Conservation (phyloP, 1,139 yeast genomes). For the Yamadazyma jaroonii region DNA sequence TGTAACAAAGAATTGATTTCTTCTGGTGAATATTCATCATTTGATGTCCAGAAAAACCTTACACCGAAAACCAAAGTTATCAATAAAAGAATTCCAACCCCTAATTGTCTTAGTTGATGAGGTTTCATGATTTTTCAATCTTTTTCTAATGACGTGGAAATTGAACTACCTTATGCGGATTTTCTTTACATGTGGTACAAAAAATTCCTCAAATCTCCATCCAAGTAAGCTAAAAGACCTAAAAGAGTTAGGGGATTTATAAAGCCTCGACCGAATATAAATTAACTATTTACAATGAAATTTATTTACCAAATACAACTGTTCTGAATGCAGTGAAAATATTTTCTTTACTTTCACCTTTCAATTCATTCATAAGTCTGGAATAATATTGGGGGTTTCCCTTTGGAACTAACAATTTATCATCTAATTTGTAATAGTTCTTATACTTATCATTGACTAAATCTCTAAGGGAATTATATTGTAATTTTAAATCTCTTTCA, state of each 20-base stretch:
- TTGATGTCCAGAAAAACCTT: constrained; percentile 1
- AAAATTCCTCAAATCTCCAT: too few relatives aligned
- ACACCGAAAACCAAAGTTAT: constrained; percentile 12
- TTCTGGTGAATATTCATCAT: constrained; percentile 37
- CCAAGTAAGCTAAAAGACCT: too few relatives aligned
- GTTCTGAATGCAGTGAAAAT: constrained; percentile 64
- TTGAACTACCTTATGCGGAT: too few relatives aligned
- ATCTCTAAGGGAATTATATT: constrained; percentile 56
- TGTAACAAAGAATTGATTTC: constrained; percentile 42
- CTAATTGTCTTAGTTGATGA: neutral
- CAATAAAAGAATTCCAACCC: constrained; percentile 2
- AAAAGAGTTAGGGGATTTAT: too few relatives aligned
- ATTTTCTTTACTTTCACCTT: constrained; percentile 71
- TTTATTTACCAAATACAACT: constrained; percentile 62
- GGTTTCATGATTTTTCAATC: neutral
- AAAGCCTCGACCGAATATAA: too few relatives aligned
- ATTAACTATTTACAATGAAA: constrained; percentile 1
- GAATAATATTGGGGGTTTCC: constrained; percentile 81
- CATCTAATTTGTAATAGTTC: constrained; percentile 61
- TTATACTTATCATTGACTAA: constrained; percentile 61
- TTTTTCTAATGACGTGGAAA: too few relatives aligned
- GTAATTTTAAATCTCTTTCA: constrained; percentile 57
- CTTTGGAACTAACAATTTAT: constrained; percentile 68
- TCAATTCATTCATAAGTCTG: constrained; percentile 65
- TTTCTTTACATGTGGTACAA: too few relatives aligned